These are phyloP conservation scores for Botrytis elliptica DNA, from an alignment of 2,329 filamentous ascomycete genomes.

Conservation along the genomic window DNA sequence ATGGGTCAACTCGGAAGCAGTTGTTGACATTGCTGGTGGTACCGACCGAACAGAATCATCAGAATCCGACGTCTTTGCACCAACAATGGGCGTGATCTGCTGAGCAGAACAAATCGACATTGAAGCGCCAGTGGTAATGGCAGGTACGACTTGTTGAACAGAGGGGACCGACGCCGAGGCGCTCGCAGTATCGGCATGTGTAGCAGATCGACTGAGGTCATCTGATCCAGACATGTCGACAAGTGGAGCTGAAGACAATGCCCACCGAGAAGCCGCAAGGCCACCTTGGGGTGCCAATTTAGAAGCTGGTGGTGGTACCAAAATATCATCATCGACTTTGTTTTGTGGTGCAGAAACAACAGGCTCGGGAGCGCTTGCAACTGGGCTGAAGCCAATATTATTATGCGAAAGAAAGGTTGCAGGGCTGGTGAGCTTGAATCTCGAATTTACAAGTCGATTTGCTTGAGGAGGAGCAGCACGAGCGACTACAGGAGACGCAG, in stretches of 20 bases:
- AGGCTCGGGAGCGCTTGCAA: neutral
- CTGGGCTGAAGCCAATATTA: neutral
- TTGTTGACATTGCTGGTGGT: neutral
- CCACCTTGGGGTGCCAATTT: neutral
- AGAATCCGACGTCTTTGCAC: neutral
- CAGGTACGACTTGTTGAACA: neutral
- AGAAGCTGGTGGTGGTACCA: neutral
- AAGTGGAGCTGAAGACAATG: neutral
- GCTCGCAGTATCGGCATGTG: neutral
- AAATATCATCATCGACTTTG: neutral
- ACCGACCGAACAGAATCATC: neutral
- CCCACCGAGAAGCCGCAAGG: slow-evolving; percentile 8
- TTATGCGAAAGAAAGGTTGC: slow-evolving; percentile 5
- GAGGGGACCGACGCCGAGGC: no score
- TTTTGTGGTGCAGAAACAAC: neutral
- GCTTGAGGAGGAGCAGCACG: neutral
- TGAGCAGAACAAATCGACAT: neutral
- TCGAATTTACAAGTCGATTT: neutral
- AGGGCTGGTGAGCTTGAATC: slow-evolving; percentile 1
- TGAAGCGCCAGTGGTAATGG: neutral
- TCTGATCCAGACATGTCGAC: neutral
- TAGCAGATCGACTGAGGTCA: neutral
- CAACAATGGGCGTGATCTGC: no score
- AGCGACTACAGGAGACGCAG: neutral
- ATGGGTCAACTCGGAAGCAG: neutral